Conservation (phyloP, 495 filamentous ascomycete genomes). For the Trichoderma parareesei region DNA sequence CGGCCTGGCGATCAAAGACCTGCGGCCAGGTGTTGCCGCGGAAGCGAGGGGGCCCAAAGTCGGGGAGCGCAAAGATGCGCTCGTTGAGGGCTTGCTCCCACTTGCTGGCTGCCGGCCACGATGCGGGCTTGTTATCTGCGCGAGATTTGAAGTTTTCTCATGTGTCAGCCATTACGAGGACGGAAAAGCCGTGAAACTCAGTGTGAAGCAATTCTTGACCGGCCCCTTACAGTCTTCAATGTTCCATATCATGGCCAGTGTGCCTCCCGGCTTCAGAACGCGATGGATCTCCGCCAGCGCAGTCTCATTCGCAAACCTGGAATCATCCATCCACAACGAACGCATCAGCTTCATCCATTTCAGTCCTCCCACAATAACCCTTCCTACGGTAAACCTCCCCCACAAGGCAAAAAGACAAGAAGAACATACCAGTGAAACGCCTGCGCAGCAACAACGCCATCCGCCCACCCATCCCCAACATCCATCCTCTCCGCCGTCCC, state of each 20-base stretch:
- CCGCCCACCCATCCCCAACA: slow-evolving; percentile 46
- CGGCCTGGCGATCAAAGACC: slow-evolving; percentile 43
- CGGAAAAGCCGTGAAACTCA: not conserved
- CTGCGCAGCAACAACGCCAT: slow-evolving; percentile 57
- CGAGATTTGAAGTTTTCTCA: not conserved
- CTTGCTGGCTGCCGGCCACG: slow-evolving; percentile 33
- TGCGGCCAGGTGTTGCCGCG: slow-evolving; percentile 45
- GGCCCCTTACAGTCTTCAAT: slow-evolving; percentile 49
- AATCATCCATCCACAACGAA: not conserved
- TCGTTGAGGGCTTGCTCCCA: slow-evolving; percentile 51
- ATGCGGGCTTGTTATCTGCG: slow-evolving; percentile 42
- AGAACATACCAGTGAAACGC: slow-evolving; percentile 51
- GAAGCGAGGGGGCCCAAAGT: slow-evolving; percentile 45
- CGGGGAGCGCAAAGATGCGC: slow-evolving; percentile 38
- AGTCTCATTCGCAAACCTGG: slow-evolving; percentile 52
- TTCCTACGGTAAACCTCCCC: too few species aligned
- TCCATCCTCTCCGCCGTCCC: slow-evolving; percentile 48
- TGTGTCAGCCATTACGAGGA: not conserved
- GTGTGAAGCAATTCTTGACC: not conserved
- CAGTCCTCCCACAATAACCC: not conserved
- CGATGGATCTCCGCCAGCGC: slow-evolving; percentile 51
- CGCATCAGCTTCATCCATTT: not conserved
- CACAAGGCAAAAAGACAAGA: not conserved
- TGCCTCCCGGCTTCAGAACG: slow-evolving; percentile 41
- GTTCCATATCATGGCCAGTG: slow-evolving; percentile 58